Evolutionary conservation across 2,329 filamentous ascomycete species (phyloP), one percentile per base, ranked within the genome.

Genomic region (Pleurostoma richardsiae): DNA sequence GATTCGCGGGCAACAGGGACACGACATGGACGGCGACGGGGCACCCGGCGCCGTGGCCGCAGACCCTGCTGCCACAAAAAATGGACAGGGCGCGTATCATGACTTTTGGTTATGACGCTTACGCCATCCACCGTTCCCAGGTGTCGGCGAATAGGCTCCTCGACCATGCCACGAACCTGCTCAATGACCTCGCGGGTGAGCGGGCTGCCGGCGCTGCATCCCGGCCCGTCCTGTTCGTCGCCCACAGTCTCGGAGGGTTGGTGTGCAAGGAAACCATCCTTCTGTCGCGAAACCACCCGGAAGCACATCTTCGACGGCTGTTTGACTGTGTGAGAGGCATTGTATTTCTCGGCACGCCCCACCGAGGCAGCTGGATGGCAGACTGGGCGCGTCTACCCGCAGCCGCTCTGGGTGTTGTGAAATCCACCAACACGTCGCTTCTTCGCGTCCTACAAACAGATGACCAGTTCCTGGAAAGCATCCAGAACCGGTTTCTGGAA

Each of bases 271-370:
- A 58, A 19, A 19, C 19, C 19, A 19, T 19, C 19, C 19, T 19
- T 19, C 19, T 19, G 19, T 19, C 19, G 19, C 19, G 33, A 36
- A 8, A 36, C 8, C 33, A n/a, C 8, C n/a, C 19, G 19, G 62
- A 66, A 31, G 3, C 10, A 1, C 59, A 66, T 40, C 56, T 68
- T 5, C 53, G 40, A 0, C 46, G 39, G 10, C 53, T 72, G 0
- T 61, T 64, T 36, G 31, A 58, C 4, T 52, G 28, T 19, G 52
- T 48, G 4, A 51, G 45, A 11, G 66, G 61, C 8, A 54, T 69
- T 19, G 29, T 56, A 6, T 70, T 70, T 45, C 59, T 70, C 53
- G 65, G 68, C 3, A 69, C 66, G 2, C 67, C 67, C 28, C 64
- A 70, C 47, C 53, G 42, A 10, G 66, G 65, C 4, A 54, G 61